phyloP scores from a whole-genome alignment of 441 rosid genomes.

The Populus hybrid region DNA sequence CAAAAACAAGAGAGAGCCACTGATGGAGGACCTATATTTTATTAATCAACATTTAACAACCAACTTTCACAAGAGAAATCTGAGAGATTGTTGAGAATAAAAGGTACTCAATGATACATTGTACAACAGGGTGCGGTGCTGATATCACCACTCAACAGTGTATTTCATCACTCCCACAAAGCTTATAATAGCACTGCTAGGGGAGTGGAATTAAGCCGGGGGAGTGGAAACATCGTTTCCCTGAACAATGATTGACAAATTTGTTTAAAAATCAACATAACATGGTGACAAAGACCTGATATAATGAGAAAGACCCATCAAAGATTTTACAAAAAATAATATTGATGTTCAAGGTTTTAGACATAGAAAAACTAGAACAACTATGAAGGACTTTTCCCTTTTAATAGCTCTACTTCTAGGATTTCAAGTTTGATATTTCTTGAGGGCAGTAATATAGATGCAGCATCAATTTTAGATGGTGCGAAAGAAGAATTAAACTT shows the following conservation, averaged over 20 bases:
- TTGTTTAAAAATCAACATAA: not conserved
- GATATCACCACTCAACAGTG: too few relatives aligned
- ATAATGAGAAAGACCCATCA: not conserved
- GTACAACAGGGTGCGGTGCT: too few relatives aligned
- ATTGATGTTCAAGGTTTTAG: not conserved
- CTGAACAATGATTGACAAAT: too few relatives aligned
- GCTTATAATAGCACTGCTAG: too few relatives aligned
- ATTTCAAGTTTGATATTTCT: not conserved
- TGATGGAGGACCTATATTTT: not conserved
- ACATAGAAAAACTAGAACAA: not conserved
- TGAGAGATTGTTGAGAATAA: not conserved
- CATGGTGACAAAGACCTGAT: not conserved
- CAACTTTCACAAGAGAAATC: not conserved
- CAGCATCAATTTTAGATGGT: not conserved
- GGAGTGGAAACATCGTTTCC: too few relatives aligned
- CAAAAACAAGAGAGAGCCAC: not conserved
- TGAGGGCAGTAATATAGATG: not conserved
- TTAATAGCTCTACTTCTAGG: not conserved
- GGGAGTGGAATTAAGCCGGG: too few relatives aligned
- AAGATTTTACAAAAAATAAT: not conserved
- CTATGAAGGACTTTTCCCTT: not conserved
- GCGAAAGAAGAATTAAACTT: not conserved
- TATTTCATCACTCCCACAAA: too few relatives aligned
- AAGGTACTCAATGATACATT: too few relatives aligned
- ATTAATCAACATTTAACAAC: too few relatives aligned